Base-by-base conservation (phyloP, 768 basidiomycete genomes). In the Leccinum barrowsii region DNA sequence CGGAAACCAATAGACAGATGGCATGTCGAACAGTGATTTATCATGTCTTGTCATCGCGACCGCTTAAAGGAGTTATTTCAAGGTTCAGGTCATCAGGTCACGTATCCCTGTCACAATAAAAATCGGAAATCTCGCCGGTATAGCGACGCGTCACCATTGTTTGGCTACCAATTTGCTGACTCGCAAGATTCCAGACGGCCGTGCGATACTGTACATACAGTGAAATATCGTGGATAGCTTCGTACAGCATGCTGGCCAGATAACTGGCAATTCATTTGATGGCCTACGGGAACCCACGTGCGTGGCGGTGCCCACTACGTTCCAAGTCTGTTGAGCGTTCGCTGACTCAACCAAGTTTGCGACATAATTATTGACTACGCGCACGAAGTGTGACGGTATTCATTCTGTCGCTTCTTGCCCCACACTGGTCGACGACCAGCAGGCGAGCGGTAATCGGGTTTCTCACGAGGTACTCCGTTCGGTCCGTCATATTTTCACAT, bases 51-150 rank as follows among this genome's bases (percentile, higher is more conserved):
- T 48, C 42, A 58, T 57, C 47, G 13, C 53, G 51, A 57, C 42
- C 54, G 48, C 58, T 34, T 35, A n/a, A 58, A 54, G 51, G 52
- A 52, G 63, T 50, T 57, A 56, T 24, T 22, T 47, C 53, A 53
- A 44, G 59, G 61, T 24, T 30, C 34, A 21, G 22, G 49, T 34
- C 40, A 52, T 30, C 28, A 21, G 22, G 49, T 34, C 40, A 52
- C 37, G 28, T 40, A 30, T 50, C n/a, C 30, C 7, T 34, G 24
- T 47, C 22, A 15, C 22, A 47, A 24, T 5, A 22, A 19, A 13
- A 49, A 50, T 30, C 24, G 37, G 40, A 21, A 28, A 21, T 11
- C 52, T 34, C 22, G 32, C 32, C 12, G 42, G 46, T 19, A 8
- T 37, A 10, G 21, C 48, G 47, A 34, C 17, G 32, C 30, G n/a